phyloP scores from a whole-genome alignment of 139 green algal species.

The Picochlorum sp. region DNA sequence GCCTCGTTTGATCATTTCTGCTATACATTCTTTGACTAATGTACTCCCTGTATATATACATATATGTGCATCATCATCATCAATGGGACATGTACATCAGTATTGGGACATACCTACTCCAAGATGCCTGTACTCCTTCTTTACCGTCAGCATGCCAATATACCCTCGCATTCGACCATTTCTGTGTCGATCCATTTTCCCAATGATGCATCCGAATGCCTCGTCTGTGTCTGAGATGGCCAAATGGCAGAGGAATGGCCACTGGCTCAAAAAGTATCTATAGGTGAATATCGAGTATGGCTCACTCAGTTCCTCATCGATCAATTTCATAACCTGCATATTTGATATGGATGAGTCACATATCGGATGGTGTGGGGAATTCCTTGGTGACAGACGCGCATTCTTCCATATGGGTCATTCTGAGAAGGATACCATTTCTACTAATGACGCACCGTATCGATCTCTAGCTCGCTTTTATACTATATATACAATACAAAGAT shows the following conservation, averaged over 20 bases:
- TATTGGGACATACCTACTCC: slow-evolving; percentile 57
- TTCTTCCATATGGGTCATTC: no score
- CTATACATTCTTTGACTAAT: slow-evolving; percentile 63
- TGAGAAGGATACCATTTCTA: background rate
- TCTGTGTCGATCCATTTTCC: slow-evolving; percentile 82
- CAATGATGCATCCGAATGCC: slow-evolving; percentile 77
- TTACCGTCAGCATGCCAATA: slow-evolving; percentile 96
- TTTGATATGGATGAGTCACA: background rate
- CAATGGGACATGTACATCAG: background rate
- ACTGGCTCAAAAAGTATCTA: slow-evolving; percentile 81
- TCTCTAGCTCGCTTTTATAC: slow-evolving; percentile 77
- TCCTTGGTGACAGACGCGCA: no score
- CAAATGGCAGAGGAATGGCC: slow-evolving; percentile 88
- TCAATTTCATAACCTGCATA: slow-evolving; percentile 71
- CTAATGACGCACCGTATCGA: slow-evolving; percentile 37
- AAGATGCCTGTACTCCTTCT: slow-evolving; percentile 66
- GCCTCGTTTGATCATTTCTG: slow-evolving; percentile 51
- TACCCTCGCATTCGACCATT: slow-evolving; percentile 74
- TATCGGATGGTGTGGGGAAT: no score
- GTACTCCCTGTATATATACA: slow-evolving; percentile 50
- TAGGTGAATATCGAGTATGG: slow-evolving; percentile 99
- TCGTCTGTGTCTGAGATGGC: slow-evolving; percentile 36
- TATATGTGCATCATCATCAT: background rate
- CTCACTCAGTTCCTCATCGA: slow-evolving; percentile 92
- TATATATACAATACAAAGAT: slow-evolving; percentile 23